Evolutionary conservation across 73 alveolate genomes (phyloP).

Genomic region (Tetrahymena thermophila): DNA sequence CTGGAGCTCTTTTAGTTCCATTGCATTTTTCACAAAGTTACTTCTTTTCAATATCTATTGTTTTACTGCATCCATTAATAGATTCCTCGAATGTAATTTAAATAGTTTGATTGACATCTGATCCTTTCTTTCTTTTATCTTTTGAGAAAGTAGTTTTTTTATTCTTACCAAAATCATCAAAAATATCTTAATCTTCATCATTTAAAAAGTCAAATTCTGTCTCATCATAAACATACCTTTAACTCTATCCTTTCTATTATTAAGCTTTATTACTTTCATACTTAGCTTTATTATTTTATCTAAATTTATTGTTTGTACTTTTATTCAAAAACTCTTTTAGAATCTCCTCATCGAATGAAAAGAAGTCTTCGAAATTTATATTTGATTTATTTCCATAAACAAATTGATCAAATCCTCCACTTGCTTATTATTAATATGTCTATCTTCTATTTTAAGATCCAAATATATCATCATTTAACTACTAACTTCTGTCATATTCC

Average conservation of each 20-base stretch:
- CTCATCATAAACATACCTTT: background rate
- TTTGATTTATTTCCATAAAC: background rate
- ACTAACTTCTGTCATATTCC: background rate
- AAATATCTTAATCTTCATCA: background rate
- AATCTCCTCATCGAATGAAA: background rate
- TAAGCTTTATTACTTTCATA: background rate
- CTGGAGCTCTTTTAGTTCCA: slow-evolving; percentile 76
- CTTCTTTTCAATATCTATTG: slow-evolving; percentile 36
- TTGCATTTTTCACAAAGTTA: slow-evolving; percentile 68
- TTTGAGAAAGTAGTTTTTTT: background rate
- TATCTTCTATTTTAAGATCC: background rate
- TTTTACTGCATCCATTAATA: slow-evolving; percentile 65
- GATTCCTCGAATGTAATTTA: slow-evolving; percentile 72
- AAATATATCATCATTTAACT: background rate
- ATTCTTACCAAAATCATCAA: background rate
- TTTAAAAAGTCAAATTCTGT: background rate
- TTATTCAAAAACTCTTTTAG: background rate
- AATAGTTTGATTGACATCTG: slow-evolving; percentile 47
- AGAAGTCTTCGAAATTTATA: background rate
- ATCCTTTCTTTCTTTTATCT: slow-evolving; percentile 47
- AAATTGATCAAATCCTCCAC: background rate
- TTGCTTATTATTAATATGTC: background rate
- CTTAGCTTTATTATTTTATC: background rate
- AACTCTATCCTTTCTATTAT: background rate
- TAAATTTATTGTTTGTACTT: background rate